Evolutionary conservation across 2,329 filamentous ascomycete species (phyloP), one percentile per base, ranked within the genome.

Genomic region (Myriosclerotinia scirpicola): DNA sequence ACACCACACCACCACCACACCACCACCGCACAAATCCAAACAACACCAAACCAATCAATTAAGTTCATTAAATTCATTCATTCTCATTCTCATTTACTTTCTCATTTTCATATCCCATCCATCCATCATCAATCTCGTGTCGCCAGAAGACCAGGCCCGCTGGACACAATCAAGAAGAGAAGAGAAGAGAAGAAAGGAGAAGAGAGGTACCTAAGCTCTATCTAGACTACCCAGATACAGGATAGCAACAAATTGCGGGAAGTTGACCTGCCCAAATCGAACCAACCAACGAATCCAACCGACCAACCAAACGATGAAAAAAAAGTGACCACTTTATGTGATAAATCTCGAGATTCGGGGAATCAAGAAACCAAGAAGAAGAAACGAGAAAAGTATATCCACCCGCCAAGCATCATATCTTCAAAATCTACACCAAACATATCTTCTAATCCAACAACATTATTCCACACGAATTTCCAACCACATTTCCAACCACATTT

Each of bases 331-430:
- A 26, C 7, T 11, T 50, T 50, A 20, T 22, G 9, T 4, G 46
- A 22, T 22, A 17, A 50, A 22, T 14, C n/a, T 50, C n/a, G n/a
- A 26, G n/a, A 11, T 22, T 50, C 5, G 7, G 4, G 12, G 12
- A 6, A 14, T 52, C 12, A 5, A 50, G 46, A 50, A 50, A 11
- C 11, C 8, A 50, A 26, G n/a, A 50, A 54, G n/a, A 36, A 36
- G 11, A 55, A 38, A 55, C n/a, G 38, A 36, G 8, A 55, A 60
- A 54, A 26, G 34, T 62, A 54, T 63, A 42, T 63, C 48, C 48
- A 54, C n/a, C 14, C 1, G 38, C 53, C 58, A 60, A 40, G 34
- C 58, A 50, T 15, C 30, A 20, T 50, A 20, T 38, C n/a, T 36
- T 22, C 44, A 38, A 22, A 50, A 22, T 38, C 14, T 61, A 38